Base-by-base conservation (phyloP, 257 asterid species). In the Eustoma russellianum region DNA sequence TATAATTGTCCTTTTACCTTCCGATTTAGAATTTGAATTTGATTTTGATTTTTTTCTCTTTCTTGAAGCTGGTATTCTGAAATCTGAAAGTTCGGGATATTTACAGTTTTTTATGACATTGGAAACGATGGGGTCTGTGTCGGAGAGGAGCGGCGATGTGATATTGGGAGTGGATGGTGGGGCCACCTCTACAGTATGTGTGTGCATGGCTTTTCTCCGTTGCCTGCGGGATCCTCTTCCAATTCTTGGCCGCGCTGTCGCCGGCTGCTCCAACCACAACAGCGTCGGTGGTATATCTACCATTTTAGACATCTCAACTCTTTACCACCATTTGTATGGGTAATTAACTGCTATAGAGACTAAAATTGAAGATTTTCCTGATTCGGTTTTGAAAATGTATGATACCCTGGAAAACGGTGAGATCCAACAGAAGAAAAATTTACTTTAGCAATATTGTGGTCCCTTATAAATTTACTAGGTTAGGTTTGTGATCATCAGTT, bases 181-280 rank as follows among this genome's bases (percentile, higher is more conserved):
- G 7, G 41, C 80, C 50, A 74, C 80, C 41, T 69, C 80, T 8
- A 74, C 95, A 6, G 69, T 83, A 11, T 86, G 95, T 72, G 88
- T 86, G n/a, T 86, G 95, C 54, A 66, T 86, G 78, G 86, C 95
- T 52, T 61, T 83, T 30, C 50, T 74, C 48, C 57, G 53, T 52
- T 76, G 48, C 64, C 66, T 80, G 64, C 89, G 93, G 52, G 94
- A 89, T 53, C 95, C 95, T 57, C 68, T 80, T 19, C 95, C 96
- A 17, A 5, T 87, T 54, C 79, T 87, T 18, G 81, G 83, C 62
- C 96, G 95, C 54, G 86, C 92, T 53, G 64, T 72, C 54, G 83
- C 89, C 17, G 96, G 96, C 13, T 91, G 87, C 73, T 87, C 98
- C 66, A 91, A 91, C 67, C 74, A 78, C 82, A 91, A 91, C 79